phyloP scores from a whole-genome alignment of 768 basidiomycete species.

The Rhizopogon sp. region DNA sequence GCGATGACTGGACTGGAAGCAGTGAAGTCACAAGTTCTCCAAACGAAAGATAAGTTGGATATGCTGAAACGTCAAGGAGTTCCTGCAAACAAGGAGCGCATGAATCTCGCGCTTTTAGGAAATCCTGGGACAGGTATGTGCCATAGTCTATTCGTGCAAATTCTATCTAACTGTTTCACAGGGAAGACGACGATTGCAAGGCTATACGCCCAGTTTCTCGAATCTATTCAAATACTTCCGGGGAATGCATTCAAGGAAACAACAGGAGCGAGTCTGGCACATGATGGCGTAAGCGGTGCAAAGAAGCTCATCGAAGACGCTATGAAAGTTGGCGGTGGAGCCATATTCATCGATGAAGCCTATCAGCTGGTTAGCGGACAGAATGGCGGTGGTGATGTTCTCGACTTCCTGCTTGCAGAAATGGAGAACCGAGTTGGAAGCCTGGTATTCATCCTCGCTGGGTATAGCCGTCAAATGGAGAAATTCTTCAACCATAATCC shows the following conservation, averaged over 20 bases:
- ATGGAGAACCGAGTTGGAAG: constrained; percentile 61
- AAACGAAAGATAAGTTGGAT: constrained; percentile 50
- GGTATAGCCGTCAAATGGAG: constrained; percentile 64
- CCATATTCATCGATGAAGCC: constrained; percentile 62
- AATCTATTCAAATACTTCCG: constrained; percentile 44
- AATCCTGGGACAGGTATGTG: constrained; percentile 64
- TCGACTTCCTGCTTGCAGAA: constrained; percentile 61
- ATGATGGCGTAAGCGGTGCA: constrained; percentile 44
- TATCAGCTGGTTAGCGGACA: constrained; percentile 50
- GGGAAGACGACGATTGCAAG: constrained; percentile 65
- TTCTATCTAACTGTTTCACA: constrained; percentile 11
- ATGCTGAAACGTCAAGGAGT: constrained; percentile 38
- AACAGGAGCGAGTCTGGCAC: constrained; percentile 48
- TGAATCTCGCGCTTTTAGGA: constrained; percentile 54
- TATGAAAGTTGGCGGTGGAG: constrained; percentile 48
- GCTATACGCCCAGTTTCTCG: constrained; percentile 51
- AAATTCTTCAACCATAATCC: constrained; percentile 68
- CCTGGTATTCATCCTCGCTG: constrained; percentile 60
- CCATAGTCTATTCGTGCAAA: neutral
- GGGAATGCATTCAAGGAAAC: constrained; percentile 49
- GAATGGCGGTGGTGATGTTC: constrained; percentile 46
- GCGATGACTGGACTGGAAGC: constrained; percentile 55
- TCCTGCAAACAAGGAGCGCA: constrained; percentile 43
- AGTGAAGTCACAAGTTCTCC: constrained; percentile 49
- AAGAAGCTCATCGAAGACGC: constrained; percentile 44